Conservation (phyloP, 2,329 filamentous ascomycete species). For the Lachnellula subtilissima region DNA sequence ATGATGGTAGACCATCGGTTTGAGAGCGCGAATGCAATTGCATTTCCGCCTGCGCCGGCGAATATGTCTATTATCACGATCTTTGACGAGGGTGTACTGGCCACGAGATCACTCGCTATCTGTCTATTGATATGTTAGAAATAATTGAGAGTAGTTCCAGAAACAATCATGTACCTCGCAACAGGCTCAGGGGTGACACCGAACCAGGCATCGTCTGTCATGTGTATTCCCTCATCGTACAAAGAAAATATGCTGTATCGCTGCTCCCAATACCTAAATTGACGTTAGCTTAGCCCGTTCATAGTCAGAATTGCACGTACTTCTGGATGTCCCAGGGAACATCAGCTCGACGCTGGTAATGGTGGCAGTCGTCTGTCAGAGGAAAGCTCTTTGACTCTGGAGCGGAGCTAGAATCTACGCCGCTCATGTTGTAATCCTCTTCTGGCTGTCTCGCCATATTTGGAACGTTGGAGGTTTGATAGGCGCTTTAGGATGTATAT, state of each 20-base stretch:
- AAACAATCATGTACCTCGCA: slow-evolving; percentile 57
- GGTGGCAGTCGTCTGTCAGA: slow-evolving; percentile 62
- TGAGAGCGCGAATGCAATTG: slow-evolving; percentile 86
- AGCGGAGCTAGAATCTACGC: background rate
- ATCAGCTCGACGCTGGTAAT: slow-evolving; percentile 66
- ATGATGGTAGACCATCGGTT: slow-evolving; percentile 78
- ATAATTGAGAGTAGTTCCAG: background rate
- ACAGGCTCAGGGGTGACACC: slow-evolving; percentile 93
- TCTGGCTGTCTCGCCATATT: background rate
- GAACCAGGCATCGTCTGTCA: slow-evolving; percentile 95
- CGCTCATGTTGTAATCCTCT: background rate
- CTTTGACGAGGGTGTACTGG: slow-evolving; percentile 29
- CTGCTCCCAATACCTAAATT: slow-evolving; percentile 78
- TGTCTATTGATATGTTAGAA: slow-evolving; percentile 43
- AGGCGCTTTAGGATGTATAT: background rate
- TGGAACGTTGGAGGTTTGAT: background rate
- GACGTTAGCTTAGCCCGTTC: background rate
- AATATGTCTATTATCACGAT: slow-evolving; percentile 74
- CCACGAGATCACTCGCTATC: slow-evolving; percentile 68
- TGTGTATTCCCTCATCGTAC: slow-evolving; percentile 82
- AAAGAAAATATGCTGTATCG: slow-evolving; percentile 80
- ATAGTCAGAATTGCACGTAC: slow-evolving; percentile 41
- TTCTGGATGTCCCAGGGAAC: slow-evolving; percentile 84
- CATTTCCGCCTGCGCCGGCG: slow-evolving; percentile 86
- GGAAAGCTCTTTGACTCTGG: slow-evolving; percentile 25